phyloP scores from a whole-genome alignment of 495 filamentous ascomycete species.

The Penicillium lagena region DNA sequence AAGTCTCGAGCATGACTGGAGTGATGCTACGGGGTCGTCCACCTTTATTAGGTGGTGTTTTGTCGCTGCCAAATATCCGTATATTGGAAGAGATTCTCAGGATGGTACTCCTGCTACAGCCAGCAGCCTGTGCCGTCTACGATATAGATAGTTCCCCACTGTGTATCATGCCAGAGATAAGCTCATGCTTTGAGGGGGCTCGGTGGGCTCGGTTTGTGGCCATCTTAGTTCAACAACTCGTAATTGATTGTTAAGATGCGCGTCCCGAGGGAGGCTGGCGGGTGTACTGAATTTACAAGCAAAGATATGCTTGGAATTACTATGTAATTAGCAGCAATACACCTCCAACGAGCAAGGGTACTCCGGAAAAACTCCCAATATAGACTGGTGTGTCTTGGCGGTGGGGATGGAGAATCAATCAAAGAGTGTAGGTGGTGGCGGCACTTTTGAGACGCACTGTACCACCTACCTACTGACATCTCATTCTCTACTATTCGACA shows the following conservation, averaged over 20 bases:
- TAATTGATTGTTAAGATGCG: constrained; percentile 7
- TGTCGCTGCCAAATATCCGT: constrained; percentile 18
- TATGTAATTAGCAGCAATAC: background rate
- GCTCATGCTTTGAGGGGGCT: constrained; percentile 4
- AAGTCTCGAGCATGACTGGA: constrained; percentile 17
- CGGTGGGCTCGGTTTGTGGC: constrained; percentile 8
- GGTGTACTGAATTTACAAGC: constrained; percentile 1
- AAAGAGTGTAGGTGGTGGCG: no score
- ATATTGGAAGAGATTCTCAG: constrained; percentile 21
- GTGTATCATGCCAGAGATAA: constrained; percentile 11
- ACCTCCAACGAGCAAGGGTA: background rate
- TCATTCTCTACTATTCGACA: no score
- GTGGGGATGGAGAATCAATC: no score
- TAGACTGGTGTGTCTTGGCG: constrained; percentile 1
- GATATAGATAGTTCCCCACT: constrained; percentile 11
- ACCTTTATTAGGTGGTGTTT: constrained; percentile 15
- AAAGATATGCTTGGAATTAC: constrained; percentile 1
- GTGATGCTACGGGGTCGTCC: constrained; percentile 13
- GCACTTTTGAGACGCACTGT: no score
- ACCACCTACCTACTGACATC: no score
- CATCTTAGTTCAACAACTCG: constrained; percentile 3
- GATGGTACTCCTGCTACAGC: constrained; percentile 15
- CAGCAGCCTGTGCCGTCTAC: constrained; percentile 9
- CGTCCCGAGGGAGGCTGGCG: no score
- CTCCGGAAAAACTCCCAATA: constrained; percentile 2